Evolutionary conservation across 2,329 filamentous ascomycete genomes (phyloP), one percentile per base, ranked within the genome.

Genomic region (Fusarium annulatum): DNA sequence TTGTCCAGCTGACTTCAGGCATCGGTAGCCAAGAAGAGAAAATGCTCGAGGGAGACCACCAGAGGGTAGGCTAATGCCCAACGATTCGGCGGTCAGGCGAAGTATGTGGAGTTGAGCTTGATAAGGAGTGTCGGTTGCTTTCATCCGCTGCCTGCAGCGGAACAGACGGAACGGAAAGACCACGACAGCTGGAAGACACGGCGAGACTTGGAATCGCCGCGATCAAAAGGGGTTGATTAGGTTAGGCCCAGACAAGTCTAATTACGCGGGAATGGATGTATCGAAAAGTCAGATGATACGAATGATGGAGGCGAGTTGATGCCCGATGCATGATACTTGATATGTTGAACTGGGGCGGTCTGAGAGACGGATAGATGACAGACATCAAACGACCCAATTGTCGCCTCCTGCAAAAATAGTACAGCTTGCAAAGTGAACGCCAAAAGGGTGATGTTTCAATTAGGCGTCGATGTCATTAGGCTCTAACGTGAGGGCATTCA

Each of bases 381-480:
- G 15, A 42, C 38, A 61, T 48, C n/a, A 30, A 61, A 61, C 48
- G 8, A 26, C 57, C 66, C 43, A 49, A 56, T 45, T 66, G 26
- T 41, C 36, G 56, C 51, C 23, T 18, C 43, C 7, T 10, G 28
- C 39, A 64, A 21, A 12, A 59, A 58, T 56, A 59, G 41, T 41
- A 67, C 36, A 7, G 19, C 34, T 42, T 43, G 28, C 23, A 28
- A 51, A 45, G 39, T 52, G 30, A 39, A 36, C n/a, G 42, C 43
- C 45, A 57, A 49, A 64, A 72, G 45, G 61, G 53, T 61, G 61
- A 43, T 53, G 36, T 63, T 59, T n/a, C 36, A 43, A 49, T 73
- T 38, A 51, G 70, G 70, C 71, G 58, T 73, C 49, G 65, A 73
- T 49, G 53, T 55, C 55, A 67, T 73, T 71, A 30, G 71, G 70